Conservation (phyloP, 257 asterid species). For the Echites panduratus region DNA sequence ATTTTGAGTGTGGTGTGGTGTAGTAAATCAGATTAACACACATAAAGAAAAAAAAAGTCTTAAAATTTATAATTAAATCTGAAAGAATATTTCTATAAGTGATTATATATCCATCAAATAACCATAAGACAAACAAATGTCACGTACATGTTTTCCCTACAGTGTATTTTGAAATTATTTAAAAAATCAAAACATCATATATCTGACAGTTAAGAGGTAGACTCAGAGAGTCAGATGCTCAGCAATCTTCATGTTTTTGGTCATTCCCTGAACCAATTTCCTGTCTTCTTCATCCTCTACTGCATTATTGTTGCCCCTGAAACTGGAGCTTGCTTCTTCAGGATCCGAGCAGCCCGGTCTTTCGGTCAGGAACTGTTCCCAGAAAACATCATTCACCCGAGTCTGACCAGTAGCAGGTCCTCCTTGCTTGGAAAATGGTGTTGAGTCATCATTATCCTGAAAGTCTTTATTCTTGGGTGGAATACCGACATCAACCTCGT, state of each 20-base stretch:
- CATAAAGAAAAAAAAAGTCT: too few relatives aligned
- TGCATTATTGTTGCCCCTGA: constrained; percentile 33
- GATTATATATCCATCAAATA: constrained; percentile 1
- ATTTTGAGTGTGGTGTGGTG: too few relatives aligned
- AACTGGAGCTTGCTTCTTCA: constrained; percentile 68
- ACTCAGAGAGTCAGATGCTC: constrained; percentile 66
- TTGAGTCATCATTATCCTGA: constrained; percentile 24
- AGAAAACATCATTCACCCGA: constrained; percentile 78
- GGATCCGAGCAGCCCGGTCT: too few relatives aligned
- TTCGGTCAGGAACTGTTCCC: constrained; percentile 95
- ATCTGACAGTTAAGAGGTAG: too few relatives aligned
- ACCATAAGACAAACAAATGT: background rate
- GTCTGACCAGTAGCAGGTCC: constrained; percentile 33
- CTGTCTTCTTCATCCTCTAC: constrained; percentile 42
- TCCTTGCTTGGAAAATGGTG: constrained; percentile 34
- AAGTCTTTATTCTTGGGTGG: constrained; percentile 16
- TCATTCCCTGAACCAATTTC: constrained; percentile 39
- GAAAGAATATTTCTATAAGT: background rate
- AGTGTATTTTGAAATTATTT: background rate
- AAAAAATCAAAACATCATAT: too few relatives aligned
- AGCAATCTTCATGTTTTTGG: constrained; percentile 43
- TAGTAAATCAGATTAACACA: too few relatives aligned
- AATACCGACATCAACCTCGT: constrained; percentile 19
- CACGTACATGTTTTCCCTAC: background rate
- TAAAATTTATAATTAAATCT: background rate